Evolutionary conservation across 2,329 filamentous ascomycete genomes (phyloP).

Genomic region (Septoria linicola): DNA sequence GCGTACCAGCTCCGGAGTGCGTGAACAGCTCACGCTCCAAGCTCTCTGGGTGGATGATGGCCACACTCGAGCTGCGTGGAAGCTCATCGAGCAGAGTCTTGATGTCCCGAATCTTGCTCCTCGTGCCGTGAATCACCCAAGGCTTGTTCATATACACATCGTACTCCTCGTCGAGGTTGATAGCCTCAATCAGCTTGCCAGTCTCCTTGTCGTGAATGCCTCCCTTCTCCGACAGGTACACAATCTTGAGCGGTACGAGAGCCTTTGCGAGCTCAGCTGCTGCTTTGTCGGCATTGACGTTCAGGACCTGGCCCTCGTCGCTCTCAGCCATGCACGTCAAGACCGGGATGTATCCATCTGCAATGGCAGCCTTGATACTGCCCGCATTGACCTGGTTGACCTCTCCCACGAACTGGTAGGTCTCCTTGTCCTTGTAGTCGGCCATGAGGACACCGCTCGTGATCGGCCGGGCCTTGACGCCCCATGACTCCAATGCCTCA

Average conservation of each 20-base stretch:
- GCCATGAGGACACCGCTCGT: constrained; percentile 87
- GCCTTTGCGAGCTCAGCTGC: constrained; percentile 87
- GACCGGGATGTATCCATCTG: constrained; percentile 86
- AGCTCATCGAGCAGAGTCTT: constrained; percentile 88
- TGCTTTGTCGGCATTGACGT: constrained; percentile 96
- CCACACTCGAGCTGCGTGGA: constrained; percentile 88
- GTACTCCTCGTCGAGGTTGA: constrained; percentile 96
- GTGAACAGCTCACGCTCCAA: constrained; percentile 97
- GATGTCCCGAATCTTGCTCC: constrained; percentile 96
- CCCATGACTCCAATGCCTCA: constrained; percentile 83
- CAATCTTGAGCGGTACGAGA: constrained; percentile 91
- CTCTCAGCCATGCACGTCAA: constrained; percentile 96
- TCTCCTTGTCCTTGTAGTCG: constrained; percentile 93
- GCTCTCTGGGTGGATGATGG: constrained; percentile 94
- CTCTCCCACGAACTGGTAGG: constrained; percentile 93
- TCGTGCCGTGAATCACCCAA: constrained; percentile 93
- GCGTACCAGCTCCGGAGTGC: constrained; percentile 87
- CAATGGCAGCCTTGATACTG: constrained; percentile 87
- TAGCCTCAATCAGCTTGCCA: constrained; percentile 93
- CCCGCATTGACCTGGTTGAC: constrained; percentile 88
- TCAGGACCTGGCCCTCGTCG: constrained; percentile 84
- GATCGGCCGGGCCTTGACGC: constrained; percentile 83
- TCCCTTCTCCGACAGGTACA: constrained; percentile 98
- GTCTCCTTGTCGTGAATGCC: constrained; percentile 90
- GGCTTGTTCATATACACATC: constrained; percentile 87